A percentile compares a stretch with the other conserved stretches of the same genome.
phyloP scores from a whole-genome alignment of 1,139 yeast species.

The Suhomyces chickasaworum region DNA sequence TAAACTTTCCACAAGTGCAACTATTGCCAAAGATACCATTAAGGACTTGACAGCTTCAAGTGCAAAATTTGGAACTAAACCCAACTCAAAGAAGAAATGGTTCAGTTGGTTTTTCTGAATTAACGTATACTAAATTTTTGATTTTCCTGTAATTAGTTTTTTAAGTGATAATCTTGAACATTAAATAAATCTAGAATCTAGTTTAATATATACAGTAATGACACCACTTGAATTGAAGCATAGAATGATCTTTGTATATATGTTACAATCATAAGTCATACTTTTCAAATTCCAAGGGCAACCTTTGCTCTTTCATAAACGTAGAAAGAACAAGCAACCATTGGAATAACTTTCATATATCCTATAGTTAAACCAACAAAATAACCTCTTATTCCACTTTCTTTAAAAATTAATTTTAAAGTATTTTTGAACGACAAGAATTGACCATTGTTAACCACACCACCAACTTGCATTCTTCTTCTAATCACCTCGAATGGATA shows the following conservation, averaged over 20 bases:
- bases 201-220: constrained; percentile 6
- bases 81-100: constrained; percentile 59
- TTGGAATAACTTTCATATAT: constrained; percentile 90
- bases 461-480: constrained; percentile 95
- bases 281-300: constrained; percentile 52
- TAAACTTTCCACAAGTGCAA: constrained; percentile 38
- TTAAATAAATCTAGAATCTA: constrained; percentile 9
- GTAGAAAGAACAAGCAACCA: constrained; percentile 95
- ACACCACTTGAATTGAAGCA: constrained; percentile 3
- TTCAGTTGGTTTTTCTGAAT: constrained; percentile 52
- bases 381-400: constrained; percentile 81
- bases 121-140: not conserved
- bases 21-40: constrained; percentile 38
- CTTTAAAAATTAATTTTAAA: constrained; percentile 60
- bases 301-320: constrained; percentile 87
- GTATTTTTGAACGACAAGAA: constrained; percentile 57
- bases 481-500: constrained; percentile 96
- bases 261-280: constrained; percentile 9
- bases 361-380: constrained; percentile 95
- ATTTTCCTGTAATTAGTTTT: constrained; percentile 10
- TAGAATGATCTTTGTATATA: not conserved
- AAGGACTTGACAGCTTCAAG: constrained; percentile 42
- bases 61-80: constrained; percentile 55
- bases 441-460: constrained; percentile 66
- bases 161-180: not conserved